Evolutionary conservation across 371 early-diverging fungal genomes (phyloP).

Genomic region (Mortierella sp.): DNA sequence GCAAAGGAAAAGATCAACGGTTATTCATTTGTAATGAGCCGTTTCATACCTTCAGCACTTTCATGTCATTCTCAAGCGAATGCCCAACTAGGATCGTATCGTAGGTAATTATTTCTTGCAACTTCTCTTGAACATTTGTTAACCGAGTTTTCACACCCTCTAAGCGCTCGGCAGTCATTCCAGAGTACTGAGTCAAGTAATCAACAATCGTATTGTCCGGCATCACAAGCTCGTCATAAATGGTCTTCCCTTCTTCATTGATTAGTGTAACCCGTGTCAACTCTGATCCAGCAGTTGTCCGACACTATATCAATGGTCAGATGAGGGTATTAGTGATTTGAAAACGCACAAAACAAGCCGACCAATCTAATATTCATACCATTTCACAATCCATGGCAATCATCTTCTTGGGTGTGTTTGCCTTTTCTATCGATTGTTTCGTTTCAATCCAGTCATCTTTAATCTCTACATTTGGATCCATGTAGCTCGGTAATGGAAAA

Average conservation of each 20-base stretch:
- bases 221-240: constrained; percentile 81
- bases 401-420: constrained; percentile 47
- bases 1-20: too few species aligned
- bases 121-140: constrained; percentile 66
- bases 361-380: constrained; percentile 56
- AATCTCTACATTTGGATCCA: constrained; percentile 53
- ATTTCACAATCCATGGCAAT: constrained; percentile 89
- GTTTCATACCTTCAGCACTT: constrained; percentile 64
- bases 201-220: constrained; percentile 76
- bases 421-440: neutral
- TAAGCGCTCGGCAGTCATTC: constrained; percentile 75
- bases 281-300: constrained; percentile 73
- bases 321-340: neutral
- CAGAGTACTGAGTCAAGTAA: constrained; percentile 77
- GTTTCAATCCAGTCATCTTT: constrained; percentile 68
- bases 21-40: too few species aligned
- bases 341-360: neutral
- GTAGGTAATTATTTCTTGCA: constrained; percentile 67
- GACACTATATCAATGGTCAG: constrained; percentile 58
- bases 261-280: constrained; percentile 79
- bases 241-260: constrained; percentile 62
- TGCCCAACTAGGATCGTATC: constrained; percentile 82
- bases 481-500: constrained; percentile 67
- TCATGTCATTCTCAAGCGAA: constrained; percentile 81
- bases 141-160: constrained; percentile 65